Evolutionary conservation across 805 yeast genomes (phyloP), one percentile per base, ranked within the genome.

Genomic region (Diddensiella caesifluorescens): DNA sequence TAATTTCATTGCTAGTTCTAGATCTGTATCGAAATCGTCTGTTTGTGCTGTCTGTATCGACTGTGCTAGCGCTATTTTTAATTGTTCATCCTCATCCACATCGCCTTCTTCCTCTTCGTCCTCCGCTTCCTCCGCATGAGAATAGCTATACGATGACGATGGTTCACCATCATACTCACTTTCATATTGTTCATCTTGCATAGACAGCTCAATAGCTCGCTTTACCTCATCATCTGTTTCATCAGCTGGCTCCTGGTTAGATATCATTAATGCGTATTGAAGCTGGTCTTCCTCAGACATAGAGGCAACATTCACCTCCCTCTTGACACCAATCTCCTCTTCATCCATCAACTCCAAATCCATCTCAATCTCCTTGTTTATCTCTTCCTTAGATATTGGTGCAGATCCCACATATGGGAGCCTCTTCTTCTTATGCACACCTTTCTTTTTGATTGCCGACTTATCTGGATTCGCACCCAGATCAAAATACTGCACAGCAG

Each of bases 281-380:
- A 59, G 25, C 39, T 58, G 61, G 33, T 61, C 65, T 13, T 56
- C 60, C 28, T 60, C 64, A 3, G 49, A 52, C 36, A 57, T 32
- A 4, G 46, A 48, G 4, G 42, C 51, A 10, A 49, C 31, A 4
- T 25, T 37, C n/a, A 48, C 43, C n/a, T 12, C 40, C 21, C 44
- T 49, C 6, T 45, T 45, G 12, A 35, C 36, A 33, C 49, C 54
- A 13, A 49, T 47, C 10, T 48, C 56, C 12, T 56, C 57, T 15
- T 46, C 41, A n/a, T 35, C 40, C 45, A 52, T 53, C 35, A 50
- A 23, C 34, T 51, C 55, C 18, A 52, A 38, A 20, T 56, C 54
- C 29, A 46, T 43, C 10, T 47, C 53, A 13, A 57, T 49, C 22
- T 49, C 55, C 33, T 51, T 54, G 16, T 39, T 32, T 12, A 57